Evolutionary conservation across 208 protist genomes (phyloP).

Genomic region (Wallacemonas sp.): DNA sequence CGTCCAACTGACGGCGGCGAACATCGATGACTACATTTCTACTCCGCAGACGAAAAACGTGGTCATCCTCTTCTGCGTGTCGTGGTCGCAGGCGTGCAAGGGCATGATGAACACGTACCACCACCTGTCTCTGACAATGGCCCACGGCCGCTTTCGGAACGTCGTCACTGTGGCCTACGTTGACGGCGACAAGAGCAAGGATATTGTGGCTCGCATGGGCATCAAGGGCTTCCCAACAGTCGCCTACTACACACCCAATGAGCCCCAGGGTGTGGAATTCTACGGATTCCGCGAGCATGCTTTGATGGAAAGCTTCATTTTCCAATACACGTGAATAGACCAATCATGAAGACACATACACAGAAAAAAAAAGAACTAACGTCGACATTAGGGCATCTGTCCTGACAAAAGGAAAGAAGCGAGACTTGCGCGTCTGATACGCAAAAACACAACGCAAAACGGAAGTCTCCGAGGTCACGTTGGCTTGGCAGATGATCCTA

Average conservation of each 20-base stretch:
- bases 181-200: slow-evolving; percentile 59
- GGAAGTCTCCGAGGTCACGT: too few relatives aligned
- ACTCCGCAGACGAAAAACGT: slow-evolving; percentile 47
- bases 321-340: slow-evolving; percentile 63
- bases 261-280: slow-evolving; percentile 68
- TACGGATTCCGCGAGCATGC: slow-evolving; percentile 31
- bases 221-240: slow-evolving; percentile 63
- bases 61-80: slow-evolving; percentile 77
- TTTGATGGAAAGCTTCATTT: slow-evolving; percentile 80
- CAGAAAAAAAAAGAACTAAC: neutral
- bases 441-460: neutral
- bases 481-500: too few relatives aligned
- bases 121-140: slow-evolving; percentile 75
- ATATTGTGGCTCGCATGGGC: slow-evolving; percentile 41
- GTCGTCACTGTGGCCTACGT: slow-evolving; percentile 71
- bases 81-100: slow-evolving; percentile 59
- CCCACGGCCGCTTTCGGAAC: slow-evolving; percentile 41
- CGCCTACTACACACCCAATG: slow-evolving; percentile 68
- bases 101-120: slow-evolving; percentile 42
- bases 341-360: neutral
- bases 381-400: neutral
- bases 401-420: neutral
- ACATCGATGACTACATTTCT: slow-evolving; percentile 61
- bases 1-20: slow-evolving; percentile 62
- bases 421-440: too few relatives aligned